Evolutionary conservation across 495 filamentous ascomycete species (phyloP).

Genomic region (Penicillium arizonense): DNA sequence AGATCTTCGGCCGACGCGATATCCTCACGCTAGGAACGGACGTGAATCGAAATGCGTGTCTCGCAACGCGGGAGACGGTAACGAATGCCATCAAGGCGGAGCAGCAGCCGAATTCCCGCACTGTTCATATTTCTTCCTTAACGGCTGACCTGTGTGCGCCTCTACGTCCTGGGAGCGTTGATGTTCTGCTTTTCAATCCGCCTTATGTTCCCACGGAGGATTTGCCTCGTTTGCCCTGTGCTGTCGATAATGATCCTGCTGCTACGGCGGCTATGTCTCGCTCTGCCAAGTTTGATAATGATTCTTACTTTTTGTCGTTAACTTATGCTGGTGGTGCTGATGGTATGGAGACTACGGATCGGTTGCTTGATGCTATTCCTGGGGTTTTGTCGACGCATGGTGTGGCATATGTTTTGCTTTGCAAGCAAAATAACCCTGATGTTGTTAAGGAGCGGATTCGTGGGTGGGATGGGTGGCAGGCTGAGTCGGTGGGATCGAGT

Average conservation of each 20-base stretch:
- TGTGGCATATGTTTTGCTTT: slow-evolving; percentile 86
- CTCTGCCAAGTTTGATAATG: slow-evolving; percentile 56
- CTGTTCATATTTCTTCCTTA: slow-evolving; percentile 56
- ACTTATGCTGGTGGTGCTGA: slow-evolving; percentile 85
- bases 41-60: slow-evolving; percentile 77
- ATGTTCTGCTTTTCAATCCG: slow-evolving; percentile 93
- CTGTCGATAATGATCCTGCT: slow-evolving; percentile 22
- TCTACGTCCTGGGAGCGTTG: slow-evolving; percentile 56
- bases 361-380: slow-evolving; percentile 67
- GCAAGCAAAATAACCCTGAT: slow-evolving; percentile 80
- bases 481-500: slow-evolving; percentile 77
- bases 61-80: slow-evolving; percentile 63
- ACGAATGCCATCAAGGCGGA: slow-evolving; percentile 45
- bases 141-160: slow-evolving; percentile 64
- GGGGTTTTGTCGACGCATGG: slow-evolving; percentile 61
- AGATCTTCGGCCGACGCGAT: slow-evolving; percentile 70
- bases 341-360: slow-evolving; percentile 90
- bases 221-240: slow-evolving; percentile 53
- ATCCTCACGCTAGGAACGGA: slow-evolving; percentile 75
- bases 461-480: slow-evolving; percentile 63
- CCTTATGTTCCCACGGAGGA: slow-evolving; percentile 87
- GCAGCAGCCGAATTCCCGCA: slow-evolving; percentile 16
- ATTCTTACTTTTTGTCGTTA: slow-evolving; percentile 78
- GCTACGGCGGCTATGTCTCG: slow-evolving; percentile 18
- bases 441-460: slow-evolving; percentile 66